Evolutionary conservation across 1,284 basidiomycete genomes (phyloP), one percentile per base, ranked within the genome.

Genomic region (Farysia itapuensis): DNA sequence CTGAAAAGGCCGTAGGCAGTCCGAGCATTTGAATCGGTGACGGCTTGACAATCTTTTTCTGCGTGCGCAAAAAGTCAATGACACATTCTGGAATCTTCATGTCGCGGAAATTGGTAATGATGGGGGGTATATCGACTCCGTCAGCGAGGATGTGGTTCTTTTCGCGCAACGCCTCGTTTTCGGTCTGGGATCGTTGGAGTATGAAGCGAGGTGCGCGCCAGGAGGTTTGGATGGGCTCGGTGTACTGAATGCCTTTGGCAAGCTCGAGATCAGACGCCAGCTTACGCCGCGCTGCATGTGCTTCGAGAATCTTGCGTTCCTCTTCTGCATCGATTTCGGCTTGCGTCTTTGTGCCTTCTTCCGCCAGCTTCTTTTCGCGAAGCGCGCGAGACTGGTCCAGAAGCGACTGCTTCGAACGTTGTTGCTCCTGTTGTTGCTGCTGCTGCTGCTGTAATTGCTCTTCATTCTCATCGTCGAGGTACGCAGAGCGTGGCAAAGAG

Each of bases 11-110:
- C 26, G 89, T 88, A 1, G 95, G 94, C 35, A 98, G 85, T 15
- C 95, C 95, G 79, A 98, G 95, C 36, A 96, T 82, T 76, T 99
- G 95, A 70, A 98, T 98, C 2, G 94, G 94, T 0, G 95, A 93
- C 0, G 95, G 95, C 24, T 80, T 82, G 20, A 83, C 81, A 72
- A 99, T 98, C 35, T 88, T 86, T 39, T 75, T 73, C 56, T 92
- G 90, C 25, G 84, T 82, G 73, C 85, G 86, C 35, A 99, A 82
- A 75, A 88, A 87, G 44, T 87, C 83, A 24, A 98, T 80, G 19
- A 98, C 84, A 6, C 86, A 83, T 25, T 83, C 81, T 2, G 94
- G 95, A 8, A 99, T 85, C 81, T 96, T 97, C 95, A 99, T 99
- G 77, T 98, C 95, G 30, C 82, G 82, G 78, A 98, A 98, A 66